These are phyloP conservation scores for Rhynchospora pubera DNA, from an alignment of 176 grass and related monocot species.

Conservation along the genomic window DNA sequence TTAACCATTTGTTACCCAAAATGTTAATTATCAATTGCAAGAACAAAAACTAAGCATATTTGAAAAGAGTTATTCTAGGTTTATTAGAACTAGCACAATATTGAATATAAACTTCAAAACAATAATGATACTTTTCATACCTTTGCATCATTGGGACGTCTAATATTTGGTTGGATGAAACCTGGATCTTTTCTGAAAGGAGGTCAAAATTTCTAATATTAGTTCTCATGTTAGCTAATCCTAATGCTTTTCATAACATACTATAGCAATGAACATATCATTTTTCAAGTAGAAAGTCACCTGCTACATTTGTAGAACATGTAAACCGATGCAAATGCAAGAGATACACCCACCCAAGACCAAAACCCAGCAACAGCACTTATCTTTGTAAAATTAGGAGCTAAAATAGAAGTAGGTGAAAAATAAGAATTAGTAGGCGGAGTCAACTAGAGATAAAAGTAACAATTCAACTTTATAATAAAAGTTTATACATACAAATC, in stretches of 20 bases:
- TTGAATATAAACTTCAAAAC: neutral
- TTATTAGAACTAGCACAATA: neutral
- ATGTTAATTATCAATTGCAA: neutral
- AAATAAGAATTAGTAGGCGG: neutral
- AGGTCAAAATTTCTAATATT: conserved; percentile 17
- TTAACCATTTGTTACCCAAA: neutral
- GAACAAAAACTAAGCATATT: neutral
- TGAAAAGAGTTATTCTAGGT: neutral
- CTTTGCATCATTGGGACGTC: conserved; percentile 38
- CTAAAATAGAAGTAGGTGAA: conserved; percentile 36
- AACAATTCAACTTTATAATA: neutral
- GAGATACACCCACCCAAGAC: conserved; percentile 68
- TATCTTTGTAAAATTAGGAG: conserved; percentile 64
- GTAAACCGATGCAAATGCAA: conserved; percentile 65
- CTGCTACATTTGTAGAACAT: conserved; percentile 93
- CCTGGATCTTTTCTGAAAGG: conserved; percentile 84
- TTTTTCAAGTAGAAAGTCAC: conserved; percentile 38
- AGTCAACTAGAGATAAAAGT: neutral
- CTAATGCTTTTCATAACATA: neutral
- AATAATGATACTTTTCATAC: conserved; percentile 26
- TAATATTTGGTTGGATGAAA: conserved; percentile 73
- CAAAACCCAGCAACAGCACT: conserved; percentile 69
- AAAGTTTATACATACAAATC: neutral
- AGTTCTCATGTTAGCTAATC: neutral
- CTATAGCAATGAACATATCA: neutral